Evolutionary conservation across 2,329 filamentous ascomycete species (phyloP).

Genomic region (Penicillium sp.): DNA sequence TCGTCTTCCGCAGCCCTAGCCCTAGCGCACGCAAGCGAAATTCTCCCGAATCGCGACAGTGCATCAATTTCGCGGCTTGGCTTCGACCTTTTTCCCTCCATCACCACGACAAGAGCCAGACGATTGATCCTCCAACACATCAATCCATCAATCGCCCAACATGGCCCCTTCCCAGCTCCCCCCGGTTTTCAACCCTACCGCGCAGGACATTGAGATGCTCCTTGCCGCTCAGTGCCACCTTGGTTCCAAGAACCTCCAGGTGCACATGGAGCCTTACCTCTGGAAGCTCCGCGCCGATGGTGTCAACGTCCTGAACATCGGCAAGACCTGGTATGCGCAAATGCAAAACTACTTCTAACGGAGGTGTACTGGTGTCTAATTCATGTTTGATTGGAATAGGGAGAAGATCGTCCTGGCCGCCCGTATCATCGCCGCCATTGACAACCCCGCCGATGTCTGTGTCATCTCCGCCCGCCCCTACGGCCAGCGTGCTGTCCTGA

Average conservation of each 20-base stretch:
- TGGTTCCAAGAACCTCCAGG: conserved; percentile 98
- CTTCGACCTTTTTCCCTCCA: conserved; percentile 32
- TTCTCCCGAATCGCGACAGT: conserved; percentile 29
- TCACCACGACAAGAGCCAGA: conserved; percentile 44
- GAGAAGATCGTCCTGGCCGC: conserved; percentile 99
- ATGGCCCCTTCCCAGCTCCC: conserved; percentile 96
- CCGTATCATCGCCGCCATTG: conserved; percentile 96
- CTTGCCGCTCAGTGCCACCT: conserved; percentile 95
- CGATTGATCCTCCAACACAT: conserved; percentile 45
- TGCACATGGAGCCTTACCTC: conserved; percentile 99
- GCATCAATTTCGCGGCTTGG: conserved; percentile 30
- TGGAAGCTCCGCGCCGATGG: conserved; percentile 99
- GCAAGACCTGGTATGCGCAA: conserved; percentile 89
- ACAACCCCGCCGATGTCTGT: conserved; percentile 99
- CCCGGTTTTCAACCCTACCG: conserved; percentile 92
- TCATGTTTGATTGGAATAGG: conserved; percentile 52
- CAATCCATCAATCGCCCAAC: conserved; percentile 58
- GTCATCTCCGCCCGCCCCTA: conserved; percentile 99
- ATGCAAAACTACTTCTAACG: neutral
- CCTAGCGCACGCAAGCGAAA: conserved; percentile 42
- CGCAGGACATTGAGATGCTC: conserved; percentile 99
- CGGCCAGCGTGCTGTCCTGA: conserved; percentile 98
- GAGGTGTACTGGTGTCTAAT: conserved; percentile 20
- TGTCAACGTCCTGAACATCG: conserved; percentile 98
- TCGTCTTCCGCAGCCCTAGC: conserved; percentile 30